Base-by-base conservation (phyloP, 2,329 filamentous ascomycete species). In the Zasmidium angulare region DNA sequence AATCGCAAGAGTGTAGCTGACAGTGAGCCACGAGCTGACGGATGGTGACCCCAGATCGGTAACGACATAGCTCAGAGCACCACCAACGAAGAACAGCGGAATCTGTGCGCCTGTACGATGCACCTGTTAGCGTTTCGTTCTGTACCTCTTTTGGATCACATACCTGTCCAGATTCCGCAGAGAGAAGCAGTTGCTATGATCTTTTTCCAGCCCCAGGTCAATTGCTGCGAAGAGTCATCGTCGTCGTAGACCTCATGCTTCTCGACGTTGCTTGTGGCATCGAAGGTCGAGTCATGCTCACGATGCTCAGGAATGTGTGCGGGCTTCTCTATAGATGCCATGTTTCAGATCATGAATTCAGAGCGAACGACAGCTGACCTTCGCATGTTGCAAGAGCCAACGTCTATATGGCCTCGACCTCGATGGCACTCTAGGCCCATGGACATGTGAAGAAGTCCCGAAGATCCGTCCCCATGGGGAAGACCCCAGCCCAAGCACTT, bases 1-100 rank as follows among this genome's bases (percentile, higher is more conserved):
- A 22, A 63, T 49, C n/a, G 61, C 61, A n/a, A 63, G 29, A n/a
- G 56, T 55, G 21, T 63, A 61, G 24, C 40, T 47, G 22, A 61
- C 59, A 11, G 56, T 53, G 29, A 63, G 51, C 61, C 61, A 63
- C 4, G 53, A 55, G 48, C 55, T 56, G 20, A 56, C 50, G 11
- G 58, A 36, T 2, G 46, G 49, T 0, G 58, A 52, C 20, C 61
- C 61, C 21, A 63, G 43, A 22, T 61, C 59, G 12, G 56, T 53
- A 40, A 54, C 53, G n/a, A 63, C 52, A 49, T 58, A 61, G 49
- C 40, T 36, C 20, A 61, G 26, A 17, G 55, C 55, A 20, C 58
- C 58, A 20, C 61, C 59, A 19, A 63, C 46, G 46, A 61, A 61
- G 36, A 56, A 61, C 0, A 63, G 59, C 20, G 58, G 58, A 11